Base-by-base conservation (phyloP, 371 early-diverging fungal genomes). In the Zychaea mexicana region DNA sequence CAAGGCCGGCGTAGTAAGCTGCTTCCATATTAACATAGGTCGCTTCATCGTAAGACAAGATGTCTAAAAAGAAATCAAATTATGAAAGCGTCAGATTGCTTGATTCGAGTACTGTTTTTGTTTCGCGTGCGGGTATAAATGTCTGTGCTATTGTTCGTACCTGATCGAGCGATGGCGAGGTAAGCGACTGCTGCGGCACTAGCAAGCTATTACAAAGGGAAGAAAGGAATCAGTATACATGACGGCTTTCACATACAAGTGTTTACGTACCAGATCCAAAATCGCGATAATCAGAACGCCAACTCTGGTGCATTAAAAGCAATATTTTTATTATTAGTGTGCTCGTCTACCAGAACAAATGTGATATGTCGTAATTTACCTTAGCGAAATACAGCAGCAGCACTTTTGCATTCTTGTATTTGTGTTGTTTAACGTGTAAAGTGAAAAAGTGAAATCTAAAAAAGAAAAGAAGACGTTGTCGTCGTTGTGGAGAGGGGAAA, bases 261-360 rank as follows among this genome's bases (percentile, higher is more conserved):
- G 15, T 2, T 10, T 10, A 36, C 15, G 36, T 66, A 66, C 66
- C n/a, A 42, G 32, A 30, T 61, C 53, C 17, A 66, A 19, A 4
- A 66, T n/a, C 12, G 66, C 60, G 22, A 66, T 66, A 32, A 66
- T 66, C 27, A 60, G 55, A 28, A 66, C 66, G n/a, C 66, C 66
- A 32, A 57, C 32, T 45, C 66, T 66, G 39, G 21, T 31, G 13
- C 28, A 36, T 21, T 9, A 30, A 13, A 21, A 21, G 3, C 13
- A 21, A n/a, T 21, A 31, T 28, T 33, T 57, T 39, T 22, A 24
- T 24, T 13, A 2, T 21, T 4, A 12, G 22, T 57, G 30, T 30
- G 13, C 38, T 26, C 49, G 13, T 0, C 30, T 38, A 26, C 19
- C n/a, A 3, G 2, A 52, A 15, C 9, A 0, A 58, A 3, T n/a